Percentiles rank a stretch among this genome's conserved stretches.
phyloP scores from a whole-genome alignment of 805 yeast species.

The Yamadazyma akitaensis region DNA sequence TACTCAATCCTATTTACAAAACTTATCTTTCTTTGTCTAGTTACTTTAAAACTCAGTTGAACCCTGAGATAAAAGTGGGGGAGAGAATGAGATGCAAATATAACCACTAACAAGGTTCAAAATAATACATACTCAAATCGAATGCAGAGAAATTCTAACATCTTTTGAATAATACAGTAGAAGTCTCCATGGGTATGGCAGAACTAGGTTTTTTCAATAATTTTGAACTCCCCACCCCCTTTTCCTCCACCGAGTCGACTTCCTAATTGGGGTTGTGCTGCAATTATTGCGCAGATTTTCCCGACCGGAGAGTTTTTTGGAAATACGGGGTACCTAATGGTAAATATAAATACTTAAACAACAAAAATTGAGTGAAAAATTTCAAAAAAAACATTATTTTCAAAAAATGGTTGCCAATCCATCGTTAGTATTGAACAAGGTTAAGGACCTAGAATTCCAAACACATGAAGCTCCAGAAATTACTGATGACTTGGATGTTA shows the following conservation, averaged over 20 bases:
- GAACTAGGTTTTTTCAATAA: too few species aligned
- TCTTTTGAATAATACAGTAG: too few species aligned
- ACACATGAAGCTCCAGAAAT: constrained; percentile 65
- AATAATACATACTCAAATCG: too few species aligned
- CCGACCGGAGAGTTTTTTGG: constrained; percentile 12
- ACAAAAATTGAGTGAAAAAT: not conserved
- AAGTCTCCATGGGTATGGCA: too few species aligned
- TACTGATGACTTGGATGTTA: constrained; percentile 62
- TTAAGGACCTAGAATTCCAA: constrained; percentile 63
- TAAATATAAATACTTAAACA: constrained; percentile 2
- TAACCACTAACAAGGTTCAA: too few species aligned
- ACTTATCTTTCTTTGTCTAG: too few species aligned
- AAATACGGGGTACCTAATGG: constrained; percentile 10
- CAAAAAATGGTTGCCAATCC: constrained; percentile 32
- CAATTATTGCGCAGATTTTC: constrained; percentile 9
- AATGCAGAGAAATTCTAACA: too few species aligned
- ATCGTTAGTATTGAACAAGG: constrained; percentile 62
- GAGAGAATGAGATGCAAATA: too few species aligned
- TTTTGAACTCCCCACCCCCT: not conserved
- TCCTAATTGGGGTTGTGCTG: not conserved
- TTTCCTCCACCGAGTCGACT: not conserved
- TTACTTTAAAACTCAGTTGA: too few species aligned
- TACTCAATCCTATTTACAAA: too few species aligned
- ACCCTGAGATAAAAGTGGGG: too few species aligned
- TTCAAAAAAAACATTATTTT: too few species aligned